Base-by-base conservation (phyloP, 2,329 filamentous ascomycete genomes). In the Cryphonectria radicalis region DNA sequence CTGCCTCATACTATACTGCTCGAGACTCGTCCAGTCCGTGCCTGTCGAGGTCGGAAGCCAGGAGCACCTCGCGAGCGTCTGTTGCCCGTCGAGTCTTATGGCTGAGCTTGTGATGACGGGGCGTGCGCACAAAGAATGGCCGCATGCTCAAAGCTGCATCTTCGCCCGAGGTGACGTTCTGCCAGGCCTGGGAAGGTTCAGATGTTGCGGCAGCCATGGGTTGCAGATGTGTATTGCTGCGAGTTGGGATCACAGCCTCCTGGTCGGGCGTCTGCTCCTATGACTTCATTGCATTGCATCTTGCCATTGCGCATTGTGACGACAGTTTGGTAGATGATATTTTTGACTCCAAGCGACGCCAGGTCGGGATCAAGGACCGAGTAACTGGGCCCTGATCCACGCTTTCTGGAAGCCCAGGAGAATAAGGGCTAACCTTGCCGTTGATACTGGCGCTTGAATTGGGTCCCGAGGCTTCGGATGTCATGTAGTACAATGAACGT, bases 351-450 rank as follows among this genome's bases (percentile, higher is more conserved):
- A 65, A 43, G 63, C 64, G 63, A 53, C 50, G 60, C 65, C 42
- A 57, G 69, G 64, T 65, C 43, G 57, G 68, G 50, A 67, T 65
- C 59, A 70, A 65, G 60, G 63, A 32, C 65, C 65, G 35, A 70
- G 59, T 59, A 42, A 63, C 28, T 59, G 55, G 55, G 55, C 40
- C 40, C 66, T 25, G 68, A 70, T 63, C 71, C 50, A 67, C 63
- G 43, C 57, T 64, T 72, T 70, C 71, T 72, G 71, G 60, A 70
- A 68, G 59, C 71, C 35, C 57, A 28, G 46, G 28, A 65, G 68
- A 40, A 59, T 37, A 40, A 66, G 65, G 68, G 59, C 42, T 53
- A 70, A 68, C 71, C 70, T 70, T 67, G 70, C 50, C 59, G 53
- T 19, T 28, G 11, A 6, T n/a, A 42, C n/a, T 3, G 11, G 59